These are phyloP conservation scores for Penicillium sp. DNA, from an alignment of 2,329 filamentous ascomycete genomes.

Conservation along the genomic window DNA sequence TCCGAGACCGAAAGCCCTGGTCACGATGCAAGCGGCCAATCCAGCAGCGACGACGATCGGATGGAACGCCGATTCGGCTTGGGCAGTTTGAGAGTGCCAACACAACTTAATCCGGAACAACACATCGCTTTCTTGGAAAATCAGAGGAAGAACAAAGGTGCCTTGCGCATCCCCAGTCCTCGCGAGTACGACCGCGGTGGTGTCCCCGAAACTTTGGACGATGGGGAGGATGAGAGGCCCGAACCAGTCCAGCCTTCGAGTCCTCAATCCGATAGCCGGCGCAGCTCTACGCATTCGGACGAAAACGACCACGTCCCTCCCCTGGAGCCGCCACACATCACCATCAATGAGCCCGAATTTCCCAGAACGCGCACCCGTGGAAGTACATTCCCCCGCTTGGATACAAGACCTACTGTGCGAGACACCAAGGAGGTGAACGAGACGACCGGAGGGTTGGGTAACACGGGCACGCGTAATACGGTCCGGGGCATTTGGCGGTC, in stretches of 20 bases:
- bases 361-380: conserved; percentile 33
- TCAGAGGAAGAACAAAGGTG: conserved; percentile 71
- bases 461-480: conserved; percentile 30
- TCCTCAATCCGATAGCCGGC: conserved; percentile 21
- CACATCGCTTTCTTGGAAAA: conserved; percentile 86
- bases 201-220: conserved; percentile 60
- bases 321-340: conserved; percentile 43
- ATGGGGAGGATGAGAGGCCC: conserved; percentile 41
- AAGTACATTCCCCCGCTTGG: conserved; percentile 39
- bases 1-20: conserved; percentile 25
- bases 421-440: conserved; percentile 33
- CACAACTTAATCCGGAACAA: conserved; percentile 62
- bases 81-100: conserved; percentile 53
- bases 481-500: conserved; percentile 35
- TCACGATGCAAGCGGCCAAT: conserved; percentile 16
- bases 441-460: conserved; percentile 19
- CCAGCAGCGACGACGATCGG: conserved; percentile 15
- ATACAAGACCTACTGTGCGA: conserved; percentile 35
- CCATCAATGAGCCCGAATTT: conserved; percentile 48
- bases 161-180: conserved; percentile 86
- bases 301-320: conserved; percentile 24
- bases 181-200: conserved; percentile 83
- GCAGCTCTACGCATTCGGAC: conserved; percentile 16
- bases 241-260: conserved; percentile 22
- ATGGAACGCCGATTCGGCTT: conserved; percentile 48